These are phyloP conservation scores for Cyberlindnera mrakii DNA, from an alignment of 805 yeast genomes.

Conservation along the genomic window DNA sequence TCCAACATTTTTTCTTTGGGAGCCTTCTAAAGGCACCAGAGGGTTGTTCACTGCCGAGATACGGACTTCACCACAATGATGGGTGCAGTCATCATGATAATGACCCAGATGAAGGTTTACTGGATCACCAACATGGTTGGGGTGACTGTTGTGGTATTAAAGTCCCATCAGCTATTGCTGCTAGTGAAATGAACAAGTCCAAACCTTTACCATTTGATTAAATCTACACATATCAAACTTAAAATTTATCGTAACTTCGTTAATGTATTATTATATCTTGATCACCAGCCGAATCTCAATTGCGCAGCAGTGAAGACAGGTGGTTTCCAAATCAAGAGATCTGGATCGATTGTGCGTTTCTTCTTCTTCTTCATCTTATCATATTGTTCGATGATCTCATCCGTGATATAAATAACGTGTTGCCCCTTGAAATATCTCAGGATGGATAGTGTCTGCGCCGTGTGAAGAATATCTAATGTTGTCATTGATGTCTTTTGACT, in stretches of 20 bases:
- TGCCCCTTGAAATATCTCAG: conserved; percentile 92
- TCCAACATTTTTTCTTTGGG: conserved; percentile 92
- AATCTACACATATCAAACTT: conserved; percentile 1
- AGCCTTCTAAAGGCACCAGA: conserved; percentile 63
- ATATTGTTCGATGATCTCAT: conserved; percentile 70
- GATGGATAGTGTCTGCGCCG: conserved; percentile 86
- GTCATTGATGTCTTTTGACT: conserved; percentile 88
- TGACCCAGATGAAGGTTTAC: conserved; percentile 26
- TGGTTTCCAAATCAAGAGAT: conserved; percentile 81
- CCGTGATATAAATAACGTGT: conserved; percentile 81
- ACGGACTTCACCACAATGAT: conserved; percentile 21
- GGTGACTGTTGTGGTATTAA: conserved; percentile 98
- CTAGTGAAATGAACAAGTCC: conserved; percentile 46
- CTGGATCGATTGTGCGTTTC: conserved; percentile 69
- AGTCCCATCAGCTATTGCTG: conserved; percentile 94
- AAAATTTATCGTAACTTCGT: conserved; percentile 2
- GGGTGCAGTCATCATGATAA: conserved; percentile 33
- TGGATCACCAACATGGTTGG: conserved; percentile 56
- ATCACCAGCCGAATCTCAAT: conserved; percentile 88
- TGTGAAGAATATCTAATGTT: conserved; percentile 89
- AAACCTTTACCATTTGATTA: conserved; percentile 65
- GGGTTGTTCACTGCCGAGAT: conserved; percentile 42
- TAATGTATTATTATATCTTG: neutral
- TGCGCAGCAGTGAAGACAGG: conserved; percentile 94
- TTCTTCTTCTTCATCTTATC: conserved; percentile 63